phyloP scores from a whole-genome alignment of 305 asterid genomes.

The Lippia alba region DNA sequence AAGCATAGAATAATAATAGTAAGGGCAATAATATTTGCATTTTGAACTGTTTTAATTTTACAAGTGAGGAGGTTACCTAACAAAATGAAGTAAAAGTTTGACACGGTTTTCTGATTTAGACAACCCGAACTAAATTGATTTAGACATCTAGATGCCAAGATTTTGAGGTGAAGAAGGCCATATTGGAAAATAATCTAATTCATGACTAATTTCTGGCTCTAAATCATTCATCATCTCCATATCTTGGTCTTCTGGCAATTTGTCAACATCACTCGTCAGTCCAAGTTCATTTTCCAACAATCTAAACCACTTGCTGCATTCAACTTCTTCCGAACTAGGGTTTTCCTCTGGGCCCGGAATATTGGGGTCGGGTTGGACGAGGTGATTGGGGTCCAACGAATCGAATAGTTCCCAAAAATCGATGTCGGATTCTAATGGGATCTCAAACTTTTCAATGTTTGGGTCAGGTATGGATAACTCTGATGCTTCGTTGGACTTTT shows the following conservation, averaged over 20 bases:
- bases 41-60: constrained; percentile 15
- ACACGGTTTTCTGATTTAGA: too few species aligned
- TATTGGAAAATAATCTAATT: constrained; percentile 42
- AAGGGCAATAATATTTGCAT: background rate
- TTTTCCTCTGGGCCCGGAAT: background rate
- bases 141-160: constrained; percentile 36
- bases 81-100: constrained; percentile 26
- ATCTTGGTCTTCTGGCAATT: constrained; percentile 17
- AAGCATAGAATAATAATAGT: too few species aligned
- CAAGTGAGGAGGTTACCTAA: constrained; percentile 15
- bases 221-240: constrained; percentile 20
- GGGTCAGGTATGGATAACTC: constrained; percentile 7
- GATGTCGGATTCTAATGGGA: constrained; percentile 43
- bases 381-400: constrained; percentile 20
- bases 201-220: constrained; percentile 33
- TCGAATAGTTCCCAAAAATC: constrained; percentile 60
- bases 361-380: constrained; percentile 7
- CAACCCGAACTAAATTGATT: background rate
- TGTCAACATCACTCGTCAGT: constrained; percentile 36
- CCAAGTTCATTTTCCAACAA: constrained; percentile 65
- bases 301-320: constrained; percentile 48
- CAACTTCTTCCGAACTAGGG: constrained; percentile 28
- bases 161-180: constrained; percentile 52
- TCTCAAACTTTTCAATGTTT: constrained; percentile 34
- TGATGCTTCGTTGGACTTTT: constrained; percentile 16